Evolutionary conservation across 306 rosid genomes (phyloP), one percentile per base, ranked within the genome.

Genomic region (Notholithocarpus densiflorus): DNA sequence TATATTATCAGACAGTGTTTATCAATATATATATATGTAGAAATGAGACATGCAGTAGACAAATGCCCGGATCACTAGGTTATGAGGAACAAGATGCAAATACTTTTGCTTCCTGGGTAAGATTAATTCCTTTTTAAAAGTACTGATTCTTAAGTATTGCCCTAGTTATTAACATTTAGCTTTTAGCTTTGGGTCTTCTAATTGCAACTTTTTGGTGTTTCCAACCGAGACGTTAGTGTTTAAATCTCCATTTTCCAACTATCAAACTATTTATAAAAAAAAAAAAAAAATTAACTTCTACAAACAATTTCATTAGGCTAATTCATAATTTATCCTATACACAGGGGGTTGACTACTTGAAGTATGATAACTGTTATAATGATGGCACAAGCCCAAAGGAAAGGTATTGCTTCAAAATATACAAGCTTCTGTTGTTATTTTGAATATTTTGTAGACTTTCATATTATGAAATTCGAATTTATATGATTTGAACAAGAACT

Each of bases 21-120:
- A 0, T 37, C 11, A 37, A 34, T 34, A 34, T 34, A 37, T 37
- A 37, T 37, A 37, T 6, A 7, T 37, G 75, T 82, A 92, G 97
- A 65, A 69, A 5, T 56, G 87, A 72, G 59, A 92, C 97, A 17
- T 92, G 97, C 68, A 92, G 97, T 54, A 66, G 81, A 61, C 72
- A 64, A 2, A 92, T 92, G 95, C 96, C 97, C 14, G 94, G 97
- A 74, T 92, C 96, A 73, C 82, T 92, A 27, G 92, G 91, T 17
- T 75, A 88, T 74, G 97, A 92, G 59, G 88, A 84, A 3, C 96
- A 90, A 81, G 97, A 92, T 83, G 96, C 97, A 75, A 85, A 82
- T 61, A 82, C 91, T 59, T 92, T 92, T 77, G 90, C 96, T 82
- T 90, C 96, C 2, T 90, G 97, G 97, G 97, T 92, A 83, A 56